These are phyloP conservation scores for Trametes maxima DNA, from an alignment of 768 basidiomycete genomes.

Conservation along the genomic window DNA sequence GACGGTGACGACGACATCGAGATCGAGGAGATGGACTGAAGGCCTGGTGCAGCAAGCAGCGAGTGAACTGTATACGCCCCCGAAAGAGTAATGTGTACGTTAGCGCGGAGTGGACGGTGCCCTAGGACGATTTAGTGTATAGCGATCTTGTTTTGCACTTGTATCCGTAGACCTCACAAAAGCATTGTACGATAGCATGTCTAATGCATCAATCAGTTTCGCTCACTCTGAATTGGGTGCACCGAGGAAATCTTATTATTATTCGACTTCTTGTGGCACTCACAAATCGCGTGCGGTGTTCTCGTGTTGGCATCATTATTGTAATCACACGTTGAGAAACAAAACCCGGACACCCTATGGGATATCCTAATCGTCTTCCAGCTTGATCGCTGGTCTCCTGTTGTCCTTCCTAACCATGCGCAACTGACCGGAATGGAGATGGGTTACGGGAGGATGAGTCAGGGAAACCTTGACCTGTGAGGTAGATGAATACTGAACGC, in stretches of 20 bases:
- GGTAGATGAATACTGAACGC: neutral
- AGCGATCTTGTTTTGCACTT: slow-evolving; percentile 10
- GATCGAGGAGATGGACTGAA: slow-evolving; percentile 71
- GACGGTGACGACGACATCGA: slow-evolving; percentile 57
- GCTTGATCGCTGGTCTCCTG: slow-evolving; percentile 10
- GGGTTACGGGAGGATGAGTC: slow-evolving; percentile 1
- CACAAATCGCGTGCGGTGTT: no score
- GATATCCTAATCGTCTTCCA: neutral
- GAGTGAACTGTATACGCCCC: neutral
- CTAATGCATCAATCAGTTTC: slow-evolving; percentile 2
- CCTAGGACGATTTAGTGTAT: slow-evolving; percentile 6
- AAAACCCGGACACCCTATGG: no score
- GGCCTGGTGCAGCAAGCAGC: neutral
- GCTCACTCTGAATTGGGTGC: neutral
- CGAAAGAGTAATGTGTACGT: slow-evolving; percentile 1
- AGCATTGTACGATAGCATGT: slow-evolving; percentile 19
- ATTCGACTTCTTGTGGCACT: neutral
- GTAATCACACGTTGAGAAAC: no score
- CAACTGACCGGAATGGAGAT: neutral
- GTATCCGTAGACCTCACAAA: slow-evolving; percentile 14
- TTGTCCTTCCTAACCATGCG: slow-evolving; percentile 13
- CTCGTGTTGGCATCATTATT: no score
- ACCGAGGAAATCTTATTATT: no score
- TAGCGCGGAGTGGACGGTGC: neutral
- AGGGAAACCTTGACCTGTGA: neutral